Evolutionary conservation across 768 basidiomycete species (phyloP).

Genomic region (Boletales sp.): DNA sequence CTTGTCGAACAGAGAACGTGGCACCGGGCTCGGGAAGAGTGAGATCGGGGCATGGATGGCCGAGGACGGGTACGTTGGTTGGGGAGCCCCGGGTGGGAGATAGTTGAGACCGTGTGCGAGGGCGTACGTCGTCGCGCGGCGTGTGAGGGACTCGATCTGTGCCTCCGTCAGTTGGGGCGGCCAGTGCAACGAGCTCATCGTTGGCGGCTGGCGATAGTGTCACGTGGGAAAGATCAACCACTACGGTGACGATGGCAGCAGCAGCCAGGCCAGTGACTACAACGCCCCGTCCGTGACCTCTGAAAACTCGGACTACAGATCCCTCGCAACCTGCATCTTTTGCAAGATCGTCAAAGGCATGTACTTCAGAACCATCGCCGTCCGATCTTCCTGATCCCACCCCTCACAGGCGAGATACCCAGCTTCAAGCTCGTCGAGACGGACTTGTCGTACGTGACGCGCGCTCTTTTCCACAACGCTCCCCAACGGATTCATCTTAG

Average conservation of each 20-base stretch:
- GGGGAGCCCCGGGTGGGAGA: constrained; percentile 50
- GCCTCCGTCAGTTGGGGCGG: constrained; percentile 62
- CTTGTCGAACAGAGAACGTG: constrained; percentile 61
- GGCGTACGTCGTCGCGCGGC: constrained; percentile 76
- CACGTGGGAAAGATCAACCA: neutral
- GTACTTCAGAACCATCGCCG: neutral
- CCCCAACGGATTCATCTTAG: constrained; percentile 31
- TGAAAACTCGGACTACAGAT: constrained; percentile 33
- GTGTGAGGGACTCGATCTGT: constrained; percentile 57
- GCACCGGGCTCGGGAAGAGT: constrained; percentile 85
- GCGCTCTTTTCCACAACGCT: neutral
- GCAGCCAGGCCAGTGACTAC: constrained; percentile 19
- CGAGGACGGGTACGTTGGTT: constrained; percentile 56
- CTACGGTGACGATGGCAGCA: constrained; percentile 9
- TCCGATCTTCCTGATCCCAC: neutral
- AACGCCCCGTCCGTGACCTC: neutral
- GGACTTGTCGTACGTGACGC: constrained; percentile 52
- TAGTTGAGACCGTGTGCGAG: constrained; percentile 84
- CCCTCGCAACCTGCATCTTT: constrained; percentile 73
- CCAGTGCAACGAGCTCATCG: constrained; percentile 52
- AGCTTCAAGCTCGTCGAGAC: constrained; percentile 84
- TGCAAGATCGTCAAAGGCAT: constrained; percentile 93
- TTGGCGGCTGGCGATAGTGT: neutral
- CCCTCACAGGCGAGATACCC: constrained; percentile 75
- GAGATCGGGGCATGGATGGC: constrained; percentile 90